A percentile compares a stretch with the other conserved stretches of the same genome.
Evolutionary conservation across 306 rosid genomes (phyloP).

Genomic region (Gastrolobium bilobum): DNA sequence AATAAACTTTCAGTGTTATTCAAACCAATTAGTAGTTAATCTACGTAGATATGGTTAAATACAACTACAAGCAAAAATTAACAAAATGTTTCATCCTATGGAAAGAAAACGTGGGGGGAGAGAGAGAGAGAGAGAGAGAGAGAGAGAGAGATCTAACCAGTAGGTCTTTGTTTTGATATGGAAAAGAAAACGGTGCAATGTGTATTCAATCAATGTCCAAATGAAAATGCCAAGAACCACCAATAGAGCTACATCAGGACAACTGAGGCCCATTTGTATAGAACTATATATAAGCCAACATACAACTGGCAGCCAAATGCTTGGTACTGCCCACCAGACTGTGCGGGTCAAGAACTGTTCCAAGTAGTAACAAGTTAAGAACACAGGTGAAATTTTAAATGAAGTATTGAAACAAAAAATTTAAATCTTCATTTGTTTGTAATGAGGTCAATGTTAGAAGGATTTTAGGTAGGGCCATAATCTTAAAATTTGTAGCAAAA

Average conservation of each 20-base stretch:
- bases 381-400: slow-evolving; percentile 12
- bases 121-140: slow-evolving; percentile 6
- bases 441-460: neutral
- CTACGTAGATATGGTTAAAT: slow-evolving; percentile 9
- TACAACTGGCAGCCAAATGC: slow-evolving; percentile 92
- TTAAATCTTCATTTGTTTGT: slow-evolving; percentile 26
- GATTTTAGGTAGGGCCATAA: slow-evolving; percentile 25
- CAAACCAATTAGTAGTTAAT: slow-evolving; percentile 18
- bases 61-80: slow-evolving; percentile 30
- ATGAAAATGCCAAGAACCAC: slow-evolving; percentile 67
- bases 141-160: slow-evolving; percentile 68
- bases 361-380: slow-evolving; percentile 56
- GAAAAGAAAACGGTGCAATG: slow-evolving; percentile 90
- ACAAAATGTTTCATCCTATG: slow-evolving; percentile 2
- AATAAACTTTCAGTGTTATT: slow-evolving; percentile 34
- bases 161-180: slow-evolving; percentile 90
- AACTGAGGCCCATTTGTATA: slow-evolving; percentile 69
- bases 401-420: slow-evolving; percentile 15
- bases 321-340: slow-evolving; percentile 96
- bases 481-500: slow-evolving; percentile 26
- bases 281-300: slow-evolving; percentile 71
- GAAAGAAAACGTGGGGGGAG: neutral
- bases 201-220: slow-evolving; percentile 89
- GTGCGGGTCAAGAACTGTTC: slow-evolving; percentile 89
- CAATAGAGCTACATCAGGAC: slow-evolving; percentile 63